Evolutionary conservation across 305 asterid species (phyloP), one percentile per base, ranked within the genome.

Genomic region (Solanum aculeatissimum): DNA sequence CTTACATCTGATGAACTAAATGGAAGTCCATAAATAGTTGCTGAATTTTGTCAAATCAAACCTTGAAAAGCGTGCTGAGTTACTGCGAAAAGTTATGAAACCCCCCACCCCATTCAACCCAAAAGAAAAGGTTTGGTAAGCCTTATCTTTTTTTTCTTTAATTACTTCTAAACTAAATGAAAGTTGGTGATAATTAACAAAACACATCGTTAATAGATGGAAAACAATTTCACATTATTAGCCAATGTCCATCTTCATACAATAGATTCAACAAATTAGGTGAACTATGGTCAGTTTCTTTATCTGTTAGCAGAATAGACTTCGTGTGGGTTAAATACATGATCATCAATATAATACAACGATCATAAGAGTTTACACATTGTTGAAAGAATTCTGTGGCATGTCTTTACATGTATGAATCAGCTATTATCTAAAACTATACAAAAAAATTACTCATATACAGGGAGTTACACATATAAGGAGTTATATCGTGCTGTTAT

Each of bases 361-460:
- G 29, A 78, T 53, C 47, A 32, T 11, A 29, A 78, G 32, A 29
- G 83, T 32, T 9, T 18, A 78, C 19, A 53, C 32, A 19, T 78
- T 53, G 29, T 78, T 53, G 83, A 78, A 78, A 32, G 66, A 29
- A 51, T 51, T 51, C 32, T 12, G 66, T 11, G n/a, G 83, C 83
- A 78, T 78, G 49, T 70, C 69, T 69, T 72, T 83, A 83, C 85
- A 83, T 83, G 80, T 68, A 70, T 42, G 81, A 83, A 83, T 83
- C 43, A 57, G 3, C 66, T 83, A 70, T 54, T 54, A 38, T 75
- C 53, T 83, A 83, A 53, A 57, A 70, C 85, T 83, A 83, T 68
- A 71, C 83, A 78, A 53, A 72, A 45, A 51, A 83, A 21, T n/a
- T 53, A 69, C 57, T 57, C 85, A 69, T 53, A 69, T 83, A 68